Evolutionary conservation across 1,284 basidiomycete genomes (phyloP), one percentile per base, ranked within the genome.

Genomic region (Sutorius eximius): DNA sequence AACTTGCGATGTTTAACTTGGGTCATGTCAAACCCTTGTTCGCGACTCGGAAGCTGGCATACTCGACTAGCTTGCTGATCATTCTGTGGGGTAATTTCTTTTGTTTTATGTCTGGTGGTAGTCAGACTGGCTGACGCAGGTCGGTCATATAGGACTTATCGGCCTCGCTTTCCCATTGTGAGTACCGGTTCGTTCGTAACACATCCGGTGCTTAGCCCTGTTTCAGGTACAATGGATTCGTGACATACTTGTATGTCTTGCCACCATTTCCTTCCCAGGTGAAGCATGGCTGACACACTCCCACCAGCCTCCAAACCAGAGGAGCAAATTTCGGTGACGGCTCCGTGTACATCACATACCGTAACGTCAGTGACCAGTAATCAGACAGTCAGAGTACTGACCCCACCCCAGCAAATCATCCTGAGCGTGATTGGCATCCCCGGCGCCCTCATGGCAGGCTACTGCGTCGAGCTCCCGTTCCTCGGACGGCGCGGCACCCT

Each of bases 151-250:
- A 87, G 86, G 81, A 3, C 72, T 89, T 38, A 89, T 90, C 55
- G 88, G 87, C 5, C 79, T 91, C 12, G 86, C 86, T 3, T 89
- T 87, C 67, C 85, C 88, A 33, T 68, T 90, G 77, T 89, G 48
- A 67, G 77, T 71, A 3, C 34, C 20, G 2, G n/a, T 20, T 32
- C 7, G 15, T 29, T 30, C 12, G 0, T 36, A n/a, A 33, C 27
- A 7, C 38, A 7, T 3, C 12, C 32, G 3, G 18, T 45, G n/a
- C 55, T 65, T 38, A 62, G 20, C 20, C n/a, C 51, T 8, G 12
- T 12, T 27, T 22, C 49, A 79, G 77, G 44, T 71, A 73, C 71
- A 85, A 87, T 70, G 80, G 77, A 45, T 89, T 86, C 62, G 75
- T 86, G 20, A 81, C 81, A 1, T 85, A 80, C 55, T 82, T 82